Evolutionary conservation across 2,329 filamentous ascomycete genomes (phyloP), one percentile per base, ranked within the genome.

Genomic region (Aspergillus terreus): DNA sequence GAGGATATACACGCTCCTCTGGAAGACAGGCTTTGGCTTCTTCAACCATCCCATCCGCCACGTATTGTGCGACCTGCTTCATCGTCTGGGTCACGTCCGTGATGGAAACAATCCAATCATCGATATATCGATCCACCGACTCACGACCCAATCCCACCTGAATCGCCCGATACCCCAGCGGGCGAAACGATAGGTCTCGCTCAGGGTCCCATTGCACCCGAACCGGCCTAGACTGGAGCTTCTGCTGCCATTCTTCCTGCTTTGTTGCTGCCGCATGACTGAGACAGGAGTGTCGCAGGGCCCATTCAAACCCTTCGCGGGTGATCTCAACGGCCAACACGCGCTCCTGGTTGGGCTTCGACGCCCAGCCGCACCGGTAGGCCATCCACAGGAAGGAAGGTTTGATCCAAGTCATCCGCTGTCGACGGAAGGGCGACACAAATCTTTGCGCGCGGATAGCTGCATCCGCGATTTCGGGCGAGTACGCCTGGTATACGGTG

Each of bases 131-230:
- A 25, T 66, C 63, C 32, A 76, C 75, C 47, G 82, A 57, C 1
- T 63, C 64, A 2, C 66, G 73, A 1, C 78, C 75, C n/a, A 85
- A 76, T 1, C 82, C 82, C 55, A 85, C 79, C 71, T 86, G 82
- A 27, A 86, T 81, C 60, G 80, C 83, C 40, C 82, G 70, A 60
- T 81, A 76, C 6, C 59, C 63, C 47, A 84, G 54, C 54, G 68
- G 72, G 10, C 64, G 74, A 10, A 84, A 62, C 33, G 64, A 62
- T 1, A 76, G 63, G 21, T 72, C 71, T 17, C 83, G 62, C 61
- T 86, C 83, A 0, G 83, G 83, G 64, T 86, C 83, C 83, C 83
- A 86, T 62, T 85, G 82, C 6, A 85, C 73, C n/a, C 77, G 73
- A 0, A 85, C 80, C 11, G 62, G 62, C 27, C 51, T 58, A 1